A percentile compares a stretch with the other conserved stretches of the same genome.
phyloP scores from a whole-genome alignment of 169 alveolate genomes.

The Eimeria falciformis region DNA sequence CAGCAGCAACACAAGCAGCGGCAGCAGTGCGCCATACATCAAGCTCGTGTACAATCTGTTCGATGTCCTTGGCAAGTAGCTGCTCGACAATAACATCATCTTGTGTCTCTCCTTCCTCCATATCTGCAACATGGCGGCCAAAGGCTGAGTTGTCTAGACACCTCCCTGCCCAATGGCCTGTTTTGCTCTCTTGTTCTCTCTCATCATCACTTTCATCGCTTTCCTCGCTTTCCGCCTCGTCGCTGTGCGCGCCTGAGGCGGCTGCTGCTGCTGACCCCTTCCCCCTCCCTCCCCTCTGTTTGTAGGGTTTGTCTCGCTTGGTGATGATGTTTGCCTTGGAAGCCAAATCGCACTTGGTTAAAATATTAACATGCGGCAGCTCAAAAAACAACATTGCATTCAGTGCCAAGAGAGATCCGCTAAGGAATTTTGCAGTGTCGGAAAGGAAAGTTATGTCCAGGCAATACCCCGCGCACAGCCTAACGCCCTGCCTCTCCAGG shows the following conservation, averaged over 20 bases:
- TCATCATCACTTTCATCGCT: neutral
- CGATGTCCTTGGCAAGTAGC: slow-evolving; percentile 33
- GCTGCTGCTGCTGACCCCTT: neutral
- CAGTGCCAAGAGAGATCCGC: slow-evolving; percentile 92
- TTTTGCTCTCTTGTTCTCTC: neutral
- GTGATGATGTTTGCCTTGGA: slow-evolving; percentile 79
- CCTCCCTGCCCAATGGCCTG: neutral
- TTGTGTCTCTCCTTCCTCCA: neutral
- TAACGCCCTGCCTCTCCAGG: slow-evolving; percentile 87
- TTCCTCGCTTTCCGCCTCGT: neutral
- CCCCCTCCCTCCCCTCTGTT: neutral
- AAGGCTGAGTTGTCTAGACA: neutral
- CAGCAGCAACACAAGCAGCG: neutral
- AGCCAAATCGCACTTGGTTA: slow-evolving; percentile 95
- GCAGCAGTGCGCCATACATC: slow-evolving; percentile 10
- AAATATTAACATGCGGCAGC: slow-evolving; percentile 92
- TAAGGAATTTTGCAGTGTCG: slow-evolving; percentile 91
- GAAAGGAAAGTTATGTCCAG: slow-evolving; percentile 92
- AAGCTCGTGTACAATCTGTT: slow-evolving; percentile 32
- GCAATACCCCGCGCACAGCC: slow-evolving; percentile 91
- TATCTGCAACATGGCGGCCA: neutral
- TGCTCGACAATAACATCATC: slow-evolving; percentile 38
- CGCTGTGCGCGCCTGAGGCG: neutral
- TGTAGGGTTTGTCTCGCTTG: neutral
- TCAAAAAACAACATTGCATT: slow-evolving; percentile 94